Conservation (phyloP, 2,329 filamentous ascomycete species). For the Colletotrichum sojae region DNA sequence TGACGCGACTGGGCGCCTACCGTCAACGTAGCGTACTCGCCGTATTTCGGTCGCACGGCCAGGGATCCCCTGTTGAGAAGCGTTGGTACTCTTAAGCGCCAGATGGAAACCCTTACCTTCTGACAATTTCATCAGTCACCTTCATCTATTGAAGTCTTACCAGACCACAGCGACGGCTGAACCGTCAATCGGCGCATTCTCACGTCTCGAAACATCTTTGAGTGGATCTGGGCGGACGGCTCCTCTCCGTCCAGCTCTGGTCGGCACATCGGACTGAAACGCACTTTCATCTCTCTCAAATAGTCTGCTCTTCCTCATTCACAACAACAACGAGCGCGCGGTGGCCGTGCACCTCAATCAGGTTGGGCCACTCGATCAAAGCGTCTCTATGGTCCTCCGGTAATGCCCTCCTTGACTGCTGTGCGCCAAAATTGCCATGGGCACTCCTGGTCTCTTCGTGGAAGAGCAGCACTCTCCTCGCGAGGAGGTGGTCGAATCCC, state of each 20-base stretch:
- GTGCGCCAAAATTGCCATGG: constrained; percentile 13
- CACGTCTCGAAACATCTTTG: background rate
- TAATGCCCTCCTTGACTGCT: constrained; percentile 7
- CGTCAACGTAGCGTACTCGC: no score
- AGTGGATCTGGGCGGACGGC: no score
- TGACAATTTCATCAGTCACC: background rate
- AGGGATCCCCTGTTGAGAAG: no score
- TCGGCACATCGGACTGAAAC: no score
- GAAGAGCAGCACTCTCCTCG: background rate
- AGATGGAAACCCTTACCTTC: no score
- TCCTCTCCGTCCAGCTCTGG: no score
- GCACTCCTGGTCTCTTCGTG: constrained; percentile 27
- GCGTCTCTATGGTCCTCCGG: background rate
- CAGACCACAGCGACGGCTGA: background rate
- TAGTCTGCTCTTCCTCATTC: no score
- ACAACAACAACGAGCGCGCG: no score
- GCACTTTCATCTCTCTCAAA: no score
- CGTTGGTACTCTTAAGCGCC: no score
- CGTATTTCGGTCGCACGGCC: no score
- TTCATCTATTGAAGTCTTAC: background rate
- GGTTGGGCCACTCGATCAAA: background rate
- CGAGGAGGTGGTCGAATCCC: constrained; percentile 3
- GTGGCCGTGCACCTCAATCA: background rate
- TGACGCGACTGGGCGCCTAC: no score
- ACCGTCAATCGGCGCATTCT: background rate